Conservation (phyloP, 331 rosid species). For the Saraca asoca region DNA sequence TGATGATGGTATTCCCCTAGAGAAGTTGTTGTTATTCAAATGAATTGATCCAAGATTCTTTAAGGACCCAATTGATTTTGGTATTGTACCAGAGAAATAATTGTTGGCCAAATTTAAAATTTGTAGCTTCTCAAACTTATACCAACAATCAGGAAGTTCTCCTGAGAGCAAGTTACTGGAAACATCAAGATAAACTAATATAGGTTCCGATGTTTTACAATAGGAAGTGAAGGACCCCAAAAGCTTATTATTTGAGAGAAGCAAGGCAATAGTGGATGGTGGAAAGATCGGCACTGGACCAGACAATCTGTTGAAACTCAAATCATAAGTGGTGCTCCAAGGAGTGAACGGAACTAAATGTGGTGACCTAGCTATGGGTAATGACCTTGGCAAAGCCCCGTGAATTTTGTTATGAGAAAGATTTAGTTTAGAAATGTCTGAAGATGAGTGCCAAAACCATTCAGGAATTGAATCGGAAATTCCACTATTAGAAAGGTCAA, state of each 20-base stretch:
- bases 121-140: rapidly evolving
- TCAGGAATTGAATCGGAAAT: conserved; percentile 37
- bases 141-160: conserved; percentile 39
- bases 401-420: conserved; percentile 28
- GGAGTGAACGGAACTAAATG: no score
- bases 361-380: no score
- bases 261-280: rapidly evolving
- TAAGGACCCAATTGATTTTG: conserved; percentile 28
- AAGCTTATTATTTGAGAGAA: conserved; percentile 37
- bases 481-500: conserved; percentile 14
- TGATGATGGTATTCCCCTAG: conserved; percentile 38
- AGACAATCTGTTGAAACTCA: conserved; percentile 33
- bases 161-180: conserved; percentile 24
- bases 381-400: not conserved
- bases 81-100: conserved; percentile 38
- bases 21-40: conserved; percentile 28
- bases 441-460: conserved; percentile 32
- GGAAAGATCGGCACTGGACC: conserved; percentile 12
- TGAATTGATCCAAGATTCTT: not conserved
- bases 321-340: conserved; percentile 1
- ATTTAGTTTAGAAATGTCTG: rapidly evolving
- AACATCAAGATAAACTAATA: not conserved
- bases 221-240: not conserved
- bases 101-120: conserved; percentile 40
- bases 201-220: not conserved